Percentiles rank a stretch among this genome's conserved stretches.
phyloP scores from a whole-genome alignment of 192 early-diverging fungal genomes.

The Entophlyctis luteolus region DNA sequence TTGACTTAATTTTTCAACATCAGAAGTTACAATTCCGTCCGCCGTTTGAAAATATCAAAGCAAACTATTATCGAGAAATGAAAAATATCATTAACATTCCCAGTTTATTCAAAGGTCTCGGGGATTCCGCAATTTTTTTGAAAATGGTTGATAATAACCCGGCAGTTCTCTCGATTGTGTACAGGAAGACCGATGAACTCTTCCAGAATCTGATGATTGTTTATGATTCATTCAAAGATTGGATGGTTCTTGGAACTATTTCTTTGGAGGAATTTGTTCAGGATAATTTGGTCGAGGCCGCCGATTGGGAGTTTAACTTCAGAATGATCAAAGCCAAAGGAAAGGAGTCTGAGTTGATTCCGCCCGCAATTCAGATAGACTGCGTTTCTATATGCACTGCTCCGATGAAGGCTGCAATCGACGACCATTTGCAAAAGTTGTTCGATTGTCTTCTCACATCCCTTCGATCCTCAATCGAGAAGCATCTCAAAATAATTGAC shows the following conservation, averaged over 20 bases:
- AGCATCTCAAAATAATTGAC: slow-evolving; percentile 42
- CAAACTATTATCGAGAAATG: slow-evolving; percentile 64
- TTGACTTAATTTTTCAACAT: slow-evolving; percentile 55
- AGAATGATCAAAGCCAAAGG: slow-evolving; percentile 53
- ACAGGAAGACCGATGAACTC: slow-evolving; percentile 48
- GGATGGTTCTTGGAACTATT: slow-evolving; percentile 53
- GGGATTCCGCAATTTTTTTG: slow-evolving; percentile 41
- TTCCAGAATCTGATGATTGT: slow-evolving; percentile 49
- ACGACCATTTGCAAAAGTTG: slow-evolving; percentile 56
- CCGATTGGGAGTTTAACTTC: slow-evolving; percentile 55
- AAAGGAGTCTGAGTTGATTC: slow-evolving; percentile 56
- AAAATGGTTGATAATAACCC: slow-evolving; percentile 48
- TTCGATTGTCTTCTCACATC: slow-evolving; percentile 49
- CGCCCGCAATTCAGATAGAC: slow-evolving; percentile 44
- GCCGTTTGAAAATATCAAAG: slow-evolving; percentile 55
- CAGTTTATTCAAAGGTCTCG: slow-evolving; percentile 43
- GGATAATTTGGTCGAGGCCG: slow-evolving; percentile 37
- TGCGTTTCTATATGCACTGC: slow-evolving; percentile 52
- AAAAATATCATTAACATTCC: slow-evolving; percentile 61
- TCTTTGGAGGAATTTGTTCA: slow-evolving; percentile 50
- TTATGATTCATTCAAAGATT: slow-evolving; percentile 53
- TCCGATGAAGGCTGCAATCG: slow-evolving; percentile 56
- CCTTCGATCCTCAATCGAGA: slow-evolving; percentile 34
- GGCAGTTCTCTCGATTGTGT: slow-evolving; percentile 41
- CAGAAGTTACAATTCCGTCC: slow-evolving; percentile 53